Percentiles rank a stretch among this genome's conserved stretches.
phyloP scores from a whole-genome alignment of 441 rosid genomes.

The Gossypium gossypioides region DNA sequence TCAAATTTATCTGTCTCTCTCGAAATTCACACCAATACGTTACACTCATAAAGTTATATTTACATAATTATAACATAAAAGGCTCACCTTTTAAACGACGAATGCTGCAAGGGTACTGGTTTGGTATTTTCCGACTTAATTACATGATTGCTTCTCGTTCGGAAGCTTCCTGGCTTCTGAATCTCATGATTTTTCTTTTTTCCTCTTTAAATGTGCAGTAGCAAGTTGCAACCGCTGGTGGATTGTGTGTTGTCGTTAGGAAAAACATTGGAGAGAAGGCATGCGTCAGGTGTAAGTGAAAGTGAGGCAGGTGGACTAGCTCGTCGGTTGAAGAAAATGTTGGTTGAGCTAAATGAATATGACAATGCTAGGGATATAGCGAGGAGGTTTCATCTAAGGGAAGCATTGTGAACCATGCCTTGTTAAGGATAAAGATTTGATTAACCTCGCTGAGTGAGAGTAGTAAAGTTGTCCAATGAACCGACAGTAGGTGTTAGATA shows the following conservation, averaged over 20 bases:
- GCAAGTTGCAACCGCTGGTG: conserved; percentile 69
- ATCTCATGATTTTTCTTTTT: background rate
- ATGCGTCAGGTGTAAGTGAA: conserved; percentile 40
- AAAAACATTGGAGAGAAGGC: conserved; percentile 52
- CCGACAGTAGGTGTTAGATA: background rate
- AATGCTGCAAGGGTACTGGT: background rate
- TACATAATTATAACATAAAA: background rate
- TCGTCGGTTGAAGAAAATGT: conserved; percentile 73
- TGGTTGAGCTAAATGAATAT: conserved; percentile 79
- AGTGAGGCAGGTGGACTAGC: conserved; percentile 63
- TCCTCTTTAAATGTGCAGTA: conserved; percentile 31
- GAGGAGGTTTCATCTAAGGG: conserved; percentile 61
- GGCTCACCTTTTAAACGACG: background rate
- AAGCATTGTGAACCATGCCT: conserved; percentile 52
- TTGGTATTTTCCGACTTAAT: background rate
- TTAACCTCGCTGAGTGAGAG: background rate
- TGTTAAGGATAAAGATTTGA: background rate
- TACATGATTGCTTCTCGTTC: background rate
- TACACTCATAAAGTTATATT: background rate
- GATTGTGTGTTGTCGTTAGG: conserved; percentile 50
- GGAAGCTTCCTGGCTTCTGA: background rate
- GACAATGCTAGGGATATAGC: conserved; percentile 71
- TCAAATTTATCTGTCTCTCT: background rate
- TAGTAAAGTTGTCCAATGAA: background rate
- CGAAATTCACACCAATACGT: background rate